These are phyloP conservation scores for Vitis riparia DNA, from an alignment of 164 flowering plant species.

Conservation along the genomic window DNA sequence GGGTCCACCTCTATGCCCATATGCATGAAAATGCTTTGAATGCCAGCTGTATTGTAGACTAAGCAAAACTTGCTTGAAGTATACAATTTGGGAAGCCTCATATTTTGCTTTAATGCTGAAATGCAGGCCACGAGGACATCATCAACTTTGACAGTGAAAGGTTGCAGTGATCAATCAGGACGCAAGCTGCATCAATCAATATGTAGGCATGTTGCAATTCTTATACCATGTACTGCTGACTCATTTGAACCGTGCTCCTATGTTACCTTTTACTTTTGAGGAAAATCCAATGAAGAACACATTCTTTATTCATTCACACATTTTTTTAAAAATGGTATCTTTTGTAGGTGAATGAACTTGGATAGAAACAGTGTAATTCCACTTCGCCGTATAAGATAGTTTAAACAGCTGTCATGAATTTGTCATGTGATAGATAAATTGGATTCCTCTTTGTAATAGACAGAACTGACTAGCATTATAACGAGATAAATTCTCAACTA, in stretches of 20 bases:
- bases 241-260: not conserved
- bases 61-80: not conserved
- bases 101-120: conserved; percentile 11
- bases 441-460: not conserved
- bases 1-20: not conserved
- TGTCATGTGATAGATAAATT: not conserved
- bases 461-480: too few species aligned
- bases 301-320: not conserved
- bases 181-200: conserved; percentile 6
- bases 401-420: not conserved
- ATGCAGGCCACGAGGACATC: conserved; percentile 39
- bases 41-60: not conserved
- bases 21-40: not conserved
- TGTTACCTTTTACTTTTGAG: not conserved
- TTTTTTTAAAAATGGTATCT: not conserved
- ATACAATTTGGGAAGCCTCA: conserved; percentile 2
- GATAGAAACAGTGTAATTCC: not conserved
- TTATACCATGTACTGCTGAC: not conserved
- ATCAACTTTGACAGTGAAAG: conserved; percentile 25
- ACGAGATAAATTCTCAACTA: too few species aligned
- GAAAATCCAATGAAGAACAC: not conserved
- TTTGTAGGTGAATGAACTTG: not conserved
- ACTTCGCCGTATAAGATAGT: not conserved
- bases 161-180: conserved; percentile 11
- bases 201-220: conserved; percentile 1